These are phyloP conservation scores for Stephania cephalantha DNA, from an alignment of 164 flowering plant species.

Conservation along the genomic window DNA sequence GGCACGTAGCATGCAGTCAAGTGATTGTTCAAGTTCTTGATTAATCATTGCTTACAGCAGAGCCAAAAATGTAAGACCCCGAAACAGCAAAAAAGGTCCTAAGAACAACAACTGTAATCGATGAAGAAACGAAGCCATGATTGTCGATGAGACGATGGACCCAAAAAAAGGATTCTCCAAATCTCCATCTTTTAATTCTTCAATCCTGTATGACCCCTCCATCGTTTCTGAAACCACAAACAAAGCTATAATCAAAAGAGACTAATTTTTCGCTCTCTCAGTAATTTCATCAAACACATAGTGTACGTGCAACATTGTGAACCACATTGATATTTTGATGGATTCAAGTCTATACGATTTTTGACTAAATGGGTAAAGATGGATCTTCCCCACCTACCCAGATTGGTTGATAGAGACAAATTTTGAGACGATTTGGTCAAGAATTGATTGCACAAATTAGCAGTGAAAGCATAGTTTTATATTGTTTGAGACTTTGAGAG, in stretches of 20 bases:
- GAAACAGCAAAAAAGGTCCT: slow-evolving; percentile 24
- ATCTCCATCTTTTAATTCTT: slow-evolving; percentile 11
- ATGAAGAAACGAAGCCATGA: neutral
- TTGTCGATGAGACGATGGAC: neutral
- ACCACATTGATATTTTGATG: neutral
- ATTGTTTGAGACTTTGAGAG: neutral
- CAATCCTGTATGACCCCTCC: slow-evolving; percentile 4
- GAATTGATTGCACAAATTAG: neutral
- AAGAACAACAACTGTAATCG: slow-evolving; percentile 15
- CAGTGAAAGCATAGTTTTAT: neutral
- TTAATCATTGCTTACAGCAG: slow-evolving; percentile 20
- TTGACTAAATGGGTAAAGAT: neutral
- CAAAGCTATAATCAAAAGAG: neutral
- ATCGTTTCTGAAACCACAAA: neutral
- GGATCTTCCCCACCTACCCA: neutral
- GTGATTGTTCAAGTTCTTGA: neutral
- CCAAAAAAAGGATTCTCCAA: neutral
- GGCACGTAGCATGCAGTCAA: too few relatives aligned
- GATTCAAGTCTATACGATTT: neutral
- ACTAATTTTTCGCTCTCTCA: neutral
- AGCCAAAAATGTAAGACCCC: slow-evolving; percentile 29
- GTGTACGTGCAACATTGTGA: neutral
- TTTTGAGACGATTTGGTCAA: neutral
- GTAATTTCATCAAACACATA: neutral
- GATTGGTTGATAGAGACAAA: neutral